Evolutionary conservation across 2,329 filamentous ascomycete genomes (phyloP), one percentile per base, ranked within the genome.

Genomic region (Pseudomassariella vexata): DNA sequence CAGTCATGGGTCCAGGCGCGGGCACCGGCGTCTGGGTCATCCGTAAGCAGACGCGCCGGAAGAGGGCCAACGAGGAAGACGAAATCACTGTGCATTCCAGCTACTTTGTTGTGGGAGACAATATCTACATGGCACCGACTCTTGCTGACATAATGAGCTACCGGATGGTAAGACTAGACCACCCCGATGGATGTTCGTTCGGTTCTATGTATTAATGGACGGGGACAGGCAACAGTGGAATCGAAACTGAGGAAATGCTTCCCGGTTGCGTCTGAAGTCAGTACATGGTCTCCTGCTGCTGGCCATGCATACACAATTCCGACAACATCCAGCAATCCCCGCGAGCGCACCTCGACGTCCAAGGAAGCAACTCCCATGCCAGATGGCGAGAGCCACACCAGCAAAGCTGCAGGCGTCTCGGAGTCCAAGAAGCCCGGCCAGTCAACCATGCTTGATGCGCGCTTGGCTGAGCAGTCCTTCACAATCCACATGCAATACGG

Each of bases 11-110:
- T 0, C 75, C 74, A 0, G 75, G 74, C n/a, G 63, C 59, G 22
- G 69, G 69, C 15, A 81, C 77, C 0, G 78, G 77, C 18, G 76
- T 82, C 7, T 83, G 78, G 78, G 73, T 82, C 18, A 80, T 83
- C 44, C 70, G 76, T 48, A 82, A 82, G 62, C 79, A 83, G 57
- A 76, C 70, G 17, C 63, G 79, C 30, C 65, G 71, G 38, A 79
- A 79, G 57, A 61, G 66, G 10, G 62, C 66, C 24, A 63, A 65
- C 5, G 60, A 65, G 10, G 70, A 76, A 17, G 76, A 79, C 42
- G 75, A 79, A 38, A 63, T 82, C 17, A 70, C 57, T 2, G 65
- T 82, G 0, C 70, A 78, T 23, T 63, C 70, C 5, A 69, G 70
- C 3, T 83, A 82, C 49, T 82, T 79, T 47, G 66, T 83, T 3